Base-by-base conservation (phyloP, 768 basidiomycete genomes). In the Tylopilus cervinicoccineus region DNA sequence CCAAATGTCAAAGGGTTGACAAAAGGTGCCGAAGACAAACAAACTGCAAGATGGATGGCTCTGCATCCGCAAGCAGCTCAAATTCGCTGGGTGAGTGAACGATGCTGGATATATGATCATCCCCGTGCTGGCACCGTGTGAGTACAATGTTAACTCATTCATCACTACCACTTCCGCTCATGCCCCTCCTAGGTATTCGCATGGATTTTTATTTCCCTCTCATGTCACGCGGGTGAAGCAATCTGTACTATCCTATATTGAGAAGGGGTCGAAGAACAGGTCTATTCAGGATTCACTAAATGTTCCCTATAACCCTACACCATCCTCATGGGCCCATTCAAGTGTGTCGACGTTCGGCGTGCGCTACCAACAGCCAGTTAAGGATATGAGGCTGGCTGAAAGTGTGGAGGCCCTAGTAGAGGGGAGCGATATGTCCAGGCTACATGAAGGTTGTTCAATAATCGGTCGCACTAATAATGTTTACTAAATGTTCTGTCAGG, bases 41-140 rank as follows among this genome's bases (percentile, higher is more conserved):
- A 91, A 57, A 88, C 88, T 6, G 83, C 92, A 8, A 88, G 83
- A 54, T 98, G 94, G 94, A 92, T 98, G 81, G 75, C 78, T 17
- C 61, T 83, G 45, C 94, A 96, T 70, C 93, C 94, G 0, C 79
- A 77, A 37, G 80, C 86, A 13, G 69, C 76, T 24, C 78, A 86
- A 56, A 80, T 99, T 33, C 80, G 91, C 37, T 98, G 95, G 94
- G 76, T 78, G 27, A 85, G 88, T 56, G 94, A 99, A 62, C 80
- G 86, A 23, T 98, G 95, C 68, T 95, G 92, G 90, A 91, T 99
- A 55, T 97, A 99, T 68, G 94, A 99, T 63, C 95, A 97, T 69
- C 95, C 95, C 2, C 85, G 92, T 41, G 83, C 89, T 14, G 87
- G 89, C 40, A 96, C 94, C 17, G 93, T 95, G 83, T 93, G 73